Percentiles rank a stretch among this genome's conserved stretches.
Conservation (phyloP, 192 early-diverging fungal species). For the Cetraspora pellucida region DNA sequence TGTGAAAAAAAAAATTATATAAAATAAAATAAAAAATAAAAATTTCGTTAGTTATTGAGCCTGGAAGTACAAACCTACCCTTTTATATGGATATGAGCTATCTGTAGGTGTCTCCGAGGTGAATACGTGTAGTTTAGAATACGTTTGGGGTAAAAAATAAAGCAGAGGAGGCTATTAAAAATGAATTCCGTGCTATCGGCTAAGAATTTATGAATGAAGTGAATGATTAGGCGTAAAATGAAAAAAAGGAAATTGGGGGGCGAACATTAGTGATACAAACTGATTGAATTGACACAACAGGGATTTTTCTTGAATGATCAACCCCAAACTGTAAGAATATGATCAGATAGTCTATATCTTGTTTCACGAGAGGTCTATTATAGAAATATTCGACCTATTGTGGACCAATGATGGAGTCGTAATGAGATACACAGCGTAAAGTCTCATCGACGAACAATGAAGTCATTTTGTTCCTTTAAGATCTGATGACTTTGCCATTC, state of each 20-base stretch:
- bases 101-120: neutral
- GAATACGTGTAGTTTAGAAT: neutral
- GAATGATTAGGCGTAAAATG: neutral
- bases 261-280: neutral
- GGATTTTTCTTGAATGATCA: too few relatives aligned
- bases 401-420: conserved; percentile 12
- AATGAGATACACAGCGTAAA: conserved; percentile 9
- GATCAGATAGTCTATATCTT: neutral
- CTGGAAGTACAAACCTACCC: too few relatives aligned
- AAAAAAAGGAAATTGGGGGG: conserved; percentile 17
- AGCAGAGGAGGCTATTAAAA: neutral
- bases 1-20: too few relatives aligned
- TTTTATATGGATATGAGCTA: neutral
- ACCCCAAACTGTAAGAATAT: conserved; percentile 7
- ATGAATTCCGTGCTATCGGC: neutral
- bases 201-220: neutral
- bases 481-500: conserved; percentile 11
- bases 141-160: neutral
- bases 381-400: conserved; percentile 15
- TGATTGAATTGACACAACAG: neutral
- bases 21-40: too few relatives aligned
- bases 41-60: too few relatives aligned
- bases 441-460: conserved; percentile 14
- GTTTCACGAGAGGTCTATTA: neutral
- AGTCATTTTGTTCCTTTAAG: conserved; percentile 6